Evolutionary conservation across 768 basidiomycete species (phyloP).

Genomic region (Trametes elegans): DNA sequence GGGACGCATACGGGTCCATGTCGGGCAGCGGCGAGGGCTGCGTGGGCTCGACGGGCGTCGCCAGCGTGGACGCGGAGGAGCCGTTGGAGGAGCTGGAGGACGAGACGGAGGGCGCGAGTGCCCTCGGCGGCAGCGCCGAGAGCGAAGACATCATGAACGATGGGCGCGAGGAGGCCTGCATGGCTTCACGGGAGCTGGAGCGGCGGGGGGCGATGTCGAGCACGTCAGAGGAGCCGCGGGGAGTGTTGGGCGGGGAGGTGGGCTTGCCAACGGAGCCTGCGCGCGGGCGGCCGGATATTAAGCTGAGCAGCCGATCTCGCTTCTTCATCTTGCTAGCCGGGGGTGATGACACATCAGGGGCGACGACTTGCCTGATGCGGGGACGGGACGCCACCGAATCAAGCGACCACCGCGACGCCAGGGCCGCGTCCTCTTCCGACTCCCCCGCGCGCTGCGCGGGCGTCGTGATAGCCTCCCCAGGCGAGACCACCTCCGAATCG

Average conservation of each 20-base stretch:
- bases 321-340: slow-evolving; percentile 20
- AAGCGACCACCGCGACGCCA: slow-evolving; percentile 30
- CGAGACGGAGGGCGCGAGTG: slow-evolving; percentile 11
- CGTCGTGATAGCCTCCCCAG: slow-evolving; percentile 16
- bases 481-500: slow-evolving; percentile 6
- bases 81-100: slow-evolving; percentile 21
- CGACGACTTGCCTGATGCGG: slow-evolving; percentile 15
- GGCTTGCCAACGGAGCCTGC: slow-evolving; percentile 28
- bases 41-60: slow-evolving; percentile 23
- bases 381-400: slow-evolving; percentile 26
- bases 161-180: slow-evolving; percentile 12
- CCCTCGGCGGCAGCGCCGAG: slow-evolving; percentile 1
- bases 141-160: slow-evolving; percentile 13
- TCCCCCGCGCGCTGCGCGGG: too few relatives aligned
- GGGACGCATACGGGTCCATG: slow-evolving; percentile 21
- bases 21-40: slow-evolving; percentile 8
- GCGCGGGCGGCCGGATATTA: slow-evolving; percentile 27
- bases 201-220: slow-evolving; percentile 22
- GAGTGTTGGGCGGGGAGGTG: slow-evolving; percentile 17
- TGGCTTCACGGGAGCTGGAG: slow-evolving; percentile 12
- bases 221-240: slow-evolving; percentile 18
- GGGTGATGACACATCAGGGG: slow-evolving; percentile 18
- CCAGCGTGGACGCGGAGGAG: slow-evolving; percentile 22
- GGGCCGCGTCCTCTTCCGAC: slow-evolving; percentile 12
- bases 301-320: slow-evolving; percentile 30